These are phyloP conservation scores for Ceriops zippeliana DNA, from an alignment of 345 rosid species.

Conservation along the genomic window DNA sequence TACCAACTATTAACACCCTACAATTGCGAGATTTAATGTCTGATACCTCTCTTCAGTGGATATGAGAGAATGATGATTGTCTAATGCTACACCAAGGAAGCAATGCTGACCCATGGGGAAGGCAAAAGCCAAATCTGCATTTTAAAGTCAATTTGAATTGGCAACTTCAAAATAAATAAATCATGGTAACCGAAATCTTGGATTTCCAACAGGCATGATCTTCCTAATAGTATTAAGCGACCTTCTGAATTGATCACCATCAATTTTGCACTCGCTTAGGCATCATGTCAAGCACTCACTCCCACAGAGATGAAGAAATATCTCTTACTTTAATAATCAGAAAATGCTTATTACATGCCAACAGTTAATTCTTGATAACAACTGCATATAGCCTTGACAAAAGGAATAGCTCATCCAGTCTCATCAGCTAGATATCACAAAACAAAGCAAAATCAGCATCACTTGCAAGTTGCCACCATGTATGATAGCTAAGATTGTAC, in stretches of 20 bases:
- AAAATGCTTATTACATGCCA: slow-evolving; percentile 17
- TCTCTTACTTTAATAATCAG: slow-evolving; percentile 23
- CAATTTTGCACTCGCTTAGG: slow-evolving; percentile 22
- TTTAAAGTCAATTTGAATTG: slow-evolving; percentile 92
- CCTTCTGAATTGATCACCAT: slow-evolving; percentile 38
- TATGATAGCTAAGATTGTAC: neutral
- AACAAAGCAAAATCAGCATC: slow-evolving; percentile 5
- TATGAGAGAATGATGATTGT: slow-evolving; percentile 62
- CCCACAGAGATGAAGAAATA: slow-evolving; percentile 20
- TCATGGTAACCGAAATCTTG: slow-evolving; percentile 34
- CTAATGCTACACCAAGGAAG: slow-evolving; percentile 95
- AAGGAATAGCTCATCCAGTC: slow-evolving; percentile 5
- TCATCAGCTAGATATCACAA: neutral
- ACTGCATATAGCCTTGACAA: slow-evolving; percentile 23
- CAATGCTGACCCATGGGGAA: slow-evolving; percentile 86
- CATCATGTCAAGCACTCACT: slow-evolving; percentile 31
- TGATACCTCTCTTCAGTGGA: slow-evolving; percentile 84
- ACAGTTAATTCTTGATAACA: slow-evolving; percentile 20
- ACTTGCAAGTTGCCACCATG: neutral
- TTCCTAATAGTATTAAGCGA: slow-evolving; percentile 45
- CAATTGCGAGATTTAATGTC: slow-evolving; percentile 68
- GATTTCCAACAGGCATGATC: slow-evolving; percentile 48
- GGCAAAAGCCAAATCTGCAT: slow-evolving; percentile 91
- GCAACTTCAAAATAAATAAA: slow-evolving; percentile 63
- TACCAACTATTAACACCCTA: slow-evolving; percentile 87